Percentiles rank a stretch among this genome's conserved stretches.
These are phyloP conservation scores for Russula sp. DNA, from an alignment of 768 basidiomycete genomes.

Conservation along the genomic window DNA sequence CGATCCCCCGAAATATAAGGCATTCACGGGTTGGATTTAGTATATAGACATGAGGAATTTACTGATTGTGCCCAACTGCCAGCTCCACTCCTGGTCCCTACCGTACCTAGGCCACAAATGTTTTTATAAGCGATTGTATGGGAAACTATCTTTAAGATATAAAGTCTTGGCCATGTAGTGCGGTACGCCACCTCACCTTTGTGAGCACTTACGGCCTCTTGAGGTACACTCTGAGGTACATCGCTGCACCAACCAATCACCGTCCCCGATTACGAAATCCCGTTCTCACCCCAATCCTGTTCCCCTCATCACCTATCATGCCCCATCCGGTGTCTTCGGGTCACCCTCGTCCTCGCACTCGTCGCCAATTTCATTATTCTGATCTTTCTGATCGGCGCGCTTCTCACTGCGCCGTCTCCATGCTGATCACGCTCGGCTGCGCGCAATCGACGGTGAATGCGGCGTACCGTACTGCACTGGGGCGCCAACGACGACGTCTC, in stretches of 20 bases:
- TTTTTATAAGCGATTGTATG: not conserved
- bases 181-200: not conserved
- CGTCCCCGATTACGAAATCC: not conserved
- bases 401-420: too few species aligned
- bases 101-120: not conserved
- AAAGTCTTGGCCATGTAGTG: not conserved
- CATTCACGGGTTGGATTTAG: not conserved
- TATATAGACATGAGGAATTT: not conserved
- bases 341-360: not conserved
- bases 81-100: not conserved
- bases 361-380: not conserved
- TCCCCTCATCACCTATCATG: too few species aligned
- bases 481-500: too few species aligned
- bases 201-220: not conserved
- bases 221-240: too few species aligned
- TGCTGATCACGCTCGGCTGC: too few species aligned
- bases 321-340: not conserved
- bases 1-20: not conserved
- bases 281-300: not conserved
- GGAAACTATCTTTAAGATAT: not conserved
- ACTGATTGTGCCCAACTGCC: not conserved
- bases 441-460: too few species aligned
- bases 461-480: too few species aligned
- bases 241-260: too few species aligned
- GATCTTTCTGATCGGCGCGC: not conserved